A percentile compares a stretch with the other conserved stretches of the same genome.
Evolutionary conservation across 78 protist species (phyloP).

Genomic region (Tieghemostelium lacteum): DNA sequence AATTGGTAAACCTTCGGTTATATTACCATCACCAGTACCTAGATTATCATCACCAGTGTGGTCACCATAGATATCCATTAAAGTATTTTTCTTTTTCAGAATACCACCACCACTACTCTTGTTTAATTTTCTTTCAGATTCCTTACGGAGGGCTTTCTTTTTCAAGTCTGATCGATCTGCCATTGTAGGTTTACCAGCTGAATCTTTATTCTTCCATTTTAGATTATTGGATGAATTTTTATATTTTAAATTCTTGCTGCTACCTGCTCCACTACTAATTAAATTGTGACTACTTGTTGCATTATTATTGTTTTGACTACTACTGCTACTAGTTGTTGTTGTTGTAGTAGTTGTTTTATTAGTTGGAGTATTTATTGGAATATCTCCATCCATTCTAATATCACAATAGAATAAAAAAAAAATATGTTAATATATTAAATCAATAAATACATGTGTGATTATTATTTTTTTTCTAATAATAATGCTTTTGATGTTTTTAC

Average conservation of each 20-base stretch:
- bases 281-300: neutral
- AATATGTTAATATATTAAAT: too few relatives aligned
- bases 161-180: neutral
- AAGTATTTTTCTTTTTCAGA: constrained; percentile 46
- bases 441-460: too few relatives aligned
- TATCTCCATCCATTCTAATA: constrained; percentile 22
- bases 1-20: constrained; percentile 56
- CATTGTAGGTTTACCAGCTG: neutral
- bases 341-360: neutral
- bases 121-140: constrained; percentile 43
- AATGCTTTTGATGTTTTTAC: too few relatives aligned
- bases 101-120: constrained; percentile 34
- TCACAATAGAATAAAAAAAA: too few relatives aligned
- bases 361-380: constrained; percentile 42
- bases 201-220: constrained; percentile 8
- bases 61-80: too few relatives aligned
- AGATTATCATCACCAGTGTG: constrained; percentile 38
- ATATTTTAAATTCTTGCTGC: constrained; percentile 13
- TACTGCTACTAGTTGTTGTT: neutral
- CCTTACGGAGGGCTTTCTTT: constrained; percentile 49
- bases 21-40: neutral
- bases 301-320: neutral
- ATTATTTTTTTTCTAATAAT: too few relatives aligned
- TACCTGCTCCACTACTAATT: constrained; percentile 5
- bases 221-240: constrained; percentile 39